Base-by-base conservation (phyloP, 1,284 basidiomycete species). In the Microbotryum intermedium region DNA sequence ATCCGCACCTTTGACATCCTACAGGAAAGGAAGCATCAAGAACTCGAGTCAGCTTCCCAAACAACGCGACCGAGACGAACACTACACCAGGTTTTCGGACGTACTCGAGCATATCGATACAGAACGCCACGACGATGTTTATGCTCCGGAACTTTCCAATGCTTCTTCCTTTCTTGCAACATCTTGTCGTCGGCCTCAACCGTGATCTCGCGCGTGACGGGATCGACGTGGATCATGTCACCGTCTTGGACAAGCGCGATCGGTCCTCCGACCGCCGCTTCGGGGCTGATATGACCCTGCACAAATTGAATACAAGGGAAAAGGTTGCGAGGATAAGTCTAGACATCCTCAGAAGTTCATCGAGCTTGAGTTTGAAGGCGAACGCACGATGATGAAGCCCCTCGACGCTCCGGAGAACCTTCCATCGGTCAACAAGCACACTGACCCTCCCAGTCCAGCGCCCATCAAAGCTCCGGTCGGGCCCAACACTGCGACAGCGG, bases 401-500 rank as follows among this genome's bases (percentile, higher is more conserved):
- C 60, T 26, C 23, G 56, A 58, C 6, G 60, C 90, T 54, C 92
- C 93, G 34, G 87, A 90, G 80, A 97, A 97, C 44, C 93, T 84
- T 52, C 93, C 93, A 43, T 55, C 58, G 2, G 93, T 97, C 70
- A 97, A 84, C 61, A 94, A 82, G 1, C 90, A 90, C 2, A 90
- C 91, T 52, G 86, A 86, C 61, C 85, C 83, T n/a, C 88, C 85
- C 25, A 97, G 80, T 43, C 93, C 93, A 55, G 92, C 91, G 39
- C 93, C 93, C 76, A 91, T 87, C 69, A 95, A 81, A 45, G 90
- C 85, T 62, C 82, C 86, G 25, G 90, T 94, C 4, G 89, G 90
- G 61, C 57, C 57, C 5, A 59, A n/a, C 53, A 54, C 44, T 54
- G 18, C n/a, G n/a, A n/a, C n/a, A n/a, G n/a, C n/a, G n/a, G n/a